phyloP scores from a whole-genome alignment of 176 grass and related monocot genomes.

The Aechmea fasciata region DNA sequence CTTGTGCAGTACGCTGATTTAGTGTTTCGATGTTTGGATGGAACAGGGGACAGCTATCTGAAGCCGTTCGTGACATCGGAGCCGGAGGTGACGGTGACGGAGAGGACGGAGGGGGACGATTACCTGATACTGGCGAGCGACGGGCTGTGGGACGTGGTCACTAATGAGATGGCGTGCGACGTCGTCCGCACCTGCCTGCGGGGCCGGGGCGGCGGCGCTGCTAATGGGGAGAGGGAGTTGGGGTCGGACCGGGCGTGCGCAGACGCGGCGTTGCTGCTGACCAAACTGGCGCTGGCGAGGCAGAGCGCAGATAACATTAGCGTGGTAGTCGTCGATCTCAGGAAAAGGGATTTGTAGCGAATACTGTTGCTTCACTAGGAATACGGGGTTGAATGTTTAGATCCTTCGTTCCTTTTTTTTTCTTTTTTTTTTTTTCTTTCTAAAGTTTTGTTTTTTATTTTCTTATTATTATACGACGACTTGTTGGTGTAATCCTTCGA shows the following conservation, averaged over 20 bases:
- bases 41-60: slow-evolving; percentile 65
- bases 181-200: slow-evolving; percentile 55
- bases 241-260: slow-evolving; percentile 40
- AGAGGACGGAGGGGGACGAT: slow-evolving; percentile 68
- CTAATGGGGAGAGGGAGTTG: background rate
- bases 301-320: slow-evolving; percentile 68
- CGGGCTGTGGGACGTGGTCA: slow-evolving; percentile 90
- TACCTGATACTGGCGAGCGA: slow-evolving; percentile 82
- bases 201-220: background rate
- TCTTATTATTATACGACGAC: background rate
- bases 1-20: background rate
- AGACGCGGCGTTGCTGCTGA: slow-evolving; percentile 59
- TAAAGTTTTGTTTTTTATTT: background rate
- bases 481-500: background rate
- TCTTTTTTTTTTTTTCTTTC: background rate
- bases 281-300: slow-evolving; percentile 74
- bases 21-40: background rate
- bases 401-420: background rate
- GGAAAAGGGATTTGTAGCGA: slow-evolving; percentile 28
- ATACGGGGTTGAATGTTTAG: background rate
- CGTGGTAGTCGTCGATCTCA: slow-evolving; percentile 68
- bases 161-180: slow-evolving; percentile 73
- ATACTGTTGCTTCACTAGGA: background rate
- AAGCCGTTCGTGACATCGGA: slow-evolving; percentile 78
- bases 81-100: slow-evolving; percentile 70